Conservation (phyloP, 495 filamentous ascomycete genomes). For the Letharia columbiana region DNA sequence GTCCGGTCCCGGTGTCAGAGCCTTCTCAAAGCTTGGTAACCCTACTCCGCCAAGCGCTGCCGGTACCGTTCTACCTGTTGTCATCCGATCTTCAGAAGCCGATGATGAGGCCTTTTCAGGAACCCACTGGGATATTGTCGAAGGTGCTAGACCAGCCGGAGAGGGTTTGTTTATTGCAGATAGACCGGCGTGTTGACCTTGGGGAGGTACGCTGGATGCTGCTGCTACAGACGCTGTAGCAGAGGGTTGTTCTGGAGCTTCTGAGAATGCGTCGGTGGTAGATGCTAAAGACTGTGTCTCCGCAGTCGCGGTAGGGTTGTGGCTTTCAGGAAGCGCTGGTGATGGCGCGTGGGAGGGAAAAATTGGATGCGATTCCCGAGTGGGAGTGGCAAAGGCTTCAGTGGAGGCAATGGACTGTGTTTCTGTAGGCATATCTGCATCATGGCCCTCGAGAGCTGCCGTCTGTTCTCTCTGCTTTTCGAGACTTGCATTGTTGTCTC, state of each 20-base stretch:
- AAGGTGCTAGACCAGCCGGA: background rate
- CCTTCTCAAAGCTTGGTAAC: background rate
- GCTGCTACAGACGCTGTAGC: background rate
- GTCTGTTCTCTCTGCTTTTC: conserved; percentile 12
- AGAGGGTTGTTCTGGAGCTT: background rate
- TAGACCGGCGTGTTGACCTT: background rate
- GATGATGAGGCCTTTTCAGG: background rate
- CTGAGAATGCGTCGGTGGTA: background rate
- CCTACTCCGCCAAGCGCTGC: no score
- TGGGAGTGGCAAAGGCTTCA: background rate
- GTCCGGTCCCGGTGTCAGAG: background rate
- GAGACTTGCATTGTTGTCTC: background rate
- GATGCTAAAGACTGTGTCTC: background rate
- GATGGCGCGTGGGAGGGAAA: background rate
- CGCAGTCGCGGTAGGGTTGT: background rate
- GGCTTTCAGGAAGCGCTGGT: background rate
- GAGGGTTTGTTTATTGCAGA: background rate
- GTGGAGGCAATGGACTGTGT: background rate
- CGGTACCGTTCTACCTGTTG: background rate
- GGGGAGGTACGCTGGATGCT: background rate
- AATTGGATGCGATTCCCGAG: background rate
- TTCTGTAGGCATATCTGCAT: conserved; percentile 35
- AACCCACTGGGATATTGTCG: conserved; percentile 13
- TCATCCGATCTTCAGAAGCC: background rate
- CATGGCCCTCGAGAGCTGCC: conserved; percentile 37